These are phyloP conservation scores for Boletus rubropictus DNA, from an alignment of 768 basidiomycete genomes.

Conservation along the genomic window DNA sequence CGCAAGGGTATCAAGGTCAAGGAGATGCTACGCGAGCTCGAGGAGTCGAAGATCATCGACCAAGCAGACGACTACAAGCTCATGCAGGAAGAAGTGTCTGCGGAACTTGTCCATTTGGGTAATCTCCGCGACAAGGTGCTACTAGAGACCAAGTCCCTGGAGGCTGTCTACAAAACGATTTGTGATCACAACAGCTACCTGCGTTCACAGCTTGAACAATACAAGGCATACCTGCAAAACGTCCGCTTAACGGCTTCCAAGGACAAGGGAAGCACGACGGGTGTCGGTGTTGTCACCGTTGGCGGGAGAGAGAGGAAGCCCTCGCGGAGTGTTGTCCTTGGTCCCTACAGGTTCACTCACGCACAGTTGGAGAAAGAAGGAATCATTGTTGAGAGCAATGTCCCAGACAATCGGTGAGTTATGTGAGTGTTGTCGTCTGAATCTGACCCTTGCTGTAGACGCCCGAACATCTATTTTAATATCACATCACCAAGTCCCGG, in stretches of 20 bases:
- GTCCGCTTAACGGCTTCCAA: constrained; percentile 85
- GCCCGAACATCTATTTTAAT: constrained; percentile 98
- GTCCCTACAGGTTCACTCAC: constrained; percentile 97
- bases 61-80: constrained; percentile 78
- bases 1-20: constrained; percentile 99
- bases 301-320: constrained; percentile 97
- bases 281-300: constrained; percentile 91
- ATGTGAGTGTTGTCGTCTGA: not conserved
- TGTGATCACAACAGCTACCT: constrained; percentile 99
- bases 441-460: constrained; percentile 42
- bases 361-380: constrained; percentile 98
- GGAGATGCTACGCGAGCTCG: constrained; percentile 95
- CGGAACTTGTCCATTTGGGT: constrained; percentile 93
- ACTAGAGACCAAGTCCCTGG: constrained; percentile 85
- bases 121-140: constrained; percentile 95
- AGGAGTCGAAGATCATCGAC: constrained; percentile 85
- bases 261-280: constrained; percentile 82
- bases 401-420: constrained; percentile 90
- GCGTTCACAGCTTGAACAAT: constrained; percentile 93
- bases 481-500: constrained; percentile 97
- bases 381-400: constrained; percentile 98
- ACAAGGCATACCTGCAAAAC: constrained; percentile 98
- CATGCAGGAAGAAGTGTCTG: constrained; percentile 96
- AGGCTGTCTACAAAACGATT: constrained; percentile 98
- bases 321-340: constrained; percentile 76